Percentiles rank a stretch among this genome's conserved stretches.
phyloP scores from a whole-genome alignment of 495 filamentous ascomycete species.

The Usnea hakonensis region DNA sequence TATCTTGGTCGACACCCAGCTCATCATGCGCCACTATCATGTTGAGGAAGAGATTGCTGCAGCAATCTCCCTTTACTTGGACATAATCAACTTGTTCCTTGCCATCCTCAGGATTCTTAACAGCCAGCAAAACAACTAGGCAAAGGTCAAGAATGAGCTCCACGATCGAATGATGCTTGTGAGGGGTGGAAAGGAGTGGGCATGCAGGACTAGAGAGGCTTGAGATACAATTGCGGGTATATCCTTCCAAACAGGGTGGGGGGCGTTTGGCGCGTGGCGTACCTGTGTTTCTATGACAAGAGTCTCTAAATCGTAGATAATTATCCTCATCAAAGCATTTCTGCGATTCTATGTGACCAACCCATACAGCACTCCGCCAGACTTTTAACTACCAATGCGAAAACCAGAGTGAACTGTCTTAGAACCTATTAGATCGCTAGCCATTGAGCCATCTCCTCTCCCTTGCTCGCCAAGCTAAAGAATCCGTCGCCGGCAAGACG shows the following conservation, averaged over 20 bases:
- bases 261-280: neutral
- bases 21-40: constrained; percentile 90
- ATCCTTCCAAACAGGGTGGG: neutral
- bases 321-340: neutral
- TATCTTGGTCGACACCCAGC: constrained; percentile 91
- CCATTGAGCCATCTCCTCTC: no score
- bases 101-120: constrained; percentile 87
- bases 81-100: constrained; percentile 95
- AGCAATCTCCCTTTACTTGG: constrained; percentile 88
- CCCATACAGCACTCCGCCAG: no score
- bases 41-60: constrained; percentile 99
- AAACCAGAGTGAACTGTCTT: no score
- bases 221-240: neutral
- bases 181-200: neutral
- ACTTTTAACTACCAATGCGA: no score
- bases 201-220: neutral
- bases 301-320: neutral
- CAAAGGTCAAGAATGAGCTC: neutral
- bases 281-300: neutral
- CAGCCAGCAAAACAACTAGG: constrained; percentile 72
- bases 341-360: neutral
- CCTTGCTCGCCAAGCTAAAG: neutral
- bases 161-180: neutral
- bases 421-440: no score
- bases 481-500: neutral